Conservation (phyloP, 2,329 filamentous ascomycete genomes). For the Talaromyces sp. region DNA sequence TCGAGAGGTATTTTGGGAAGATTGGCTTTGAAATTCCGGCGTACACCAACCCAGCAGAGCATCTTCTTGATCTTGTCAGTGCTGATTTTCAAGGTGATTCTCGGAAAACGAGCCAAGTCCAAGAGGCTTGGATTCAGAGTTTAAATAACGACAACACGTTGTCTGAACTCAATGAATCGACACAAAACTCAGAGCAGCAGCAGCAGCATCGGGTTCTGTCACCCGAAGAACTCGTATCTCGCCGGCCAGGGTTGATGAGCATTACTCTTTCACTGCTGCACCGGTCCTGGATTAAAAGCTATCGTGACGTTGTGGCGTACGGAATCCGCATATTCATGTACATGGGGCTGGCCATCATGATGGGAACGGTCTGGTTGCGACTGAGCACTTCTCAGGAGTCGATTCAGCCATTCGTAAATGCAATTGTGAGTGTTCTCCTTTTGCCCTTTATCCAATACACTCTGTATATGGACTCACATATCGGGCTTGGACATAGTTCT, state of each 20-base stretch:
- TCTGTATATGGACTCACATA: neutral
- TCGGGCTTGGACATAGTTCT: conserved; percentile 44
- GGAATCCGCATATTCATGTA: conserved; percentile 81
- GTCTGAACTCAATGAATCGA: neutral
- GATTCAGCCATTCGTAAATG: conserved; percentile 77
- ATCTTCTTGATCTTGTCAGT: conserved; percentile 71
- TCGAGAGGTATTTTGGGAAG: conserved; percentile 58
- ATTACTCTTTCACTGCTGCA: conserved; percentile 60
- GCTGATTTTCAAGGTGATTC: conserved; percentile 60
- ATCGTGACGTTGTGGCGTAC: conserved; percentile 78
- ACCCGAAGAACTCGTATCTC: neutral
- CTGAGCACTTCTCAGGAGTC: conserved; percentile 62
- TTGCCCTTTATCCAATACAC: neutral
- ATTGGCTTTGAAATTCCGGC: conserved; percentile 59
- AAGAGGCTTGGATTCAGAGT: neutral
- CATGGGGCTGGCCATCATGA: conserved; percentile 41
- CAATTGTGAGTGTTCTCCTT: conserved; percentile 48
- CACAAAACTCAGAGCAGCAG: neutral
- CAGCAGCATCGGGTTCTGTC: neutral
- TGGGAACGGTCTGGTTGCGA: conserved; percentile 77
- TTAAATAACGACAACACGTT: neutral
- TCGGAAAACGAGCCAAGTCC: neutral
- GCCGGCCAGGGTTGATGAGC: neutral
- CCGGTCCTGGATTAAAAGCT: conserved; percentile 74
- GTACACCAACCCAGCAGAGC: conserved; percentile 74